Conservation (phyloP, 2,329 filamentous ascomycete genomes). For the Calonectria leucothoes region DNA sequence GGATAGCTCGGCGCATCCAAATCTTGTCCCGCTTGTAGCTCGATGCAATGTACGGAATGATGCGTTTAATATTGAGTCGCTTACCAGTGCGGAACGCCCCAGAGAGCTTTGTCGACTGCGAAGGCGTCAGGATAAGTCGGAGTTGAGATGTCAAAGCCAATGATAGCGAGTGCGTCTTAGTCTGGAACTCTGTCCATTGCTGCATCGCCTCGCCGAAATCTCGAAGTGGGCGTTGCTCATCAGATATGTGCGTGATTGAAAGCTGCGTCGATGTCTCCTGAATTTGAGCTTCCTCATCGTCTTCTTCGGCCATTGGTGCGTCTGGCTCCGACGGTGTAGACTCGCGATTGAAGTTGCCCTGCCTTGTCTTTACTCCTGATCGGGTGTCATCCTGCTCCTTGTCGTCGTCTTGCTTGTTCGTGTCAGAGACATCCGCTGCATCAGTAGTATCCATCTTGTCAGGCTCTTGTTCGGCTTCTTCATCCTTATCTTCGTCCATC, state of each 20-base stretch:
- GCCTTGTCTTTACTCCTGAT: slow-evolving; percentile 69
- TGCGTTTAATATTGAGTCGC: slow-evolving; percentile 98
- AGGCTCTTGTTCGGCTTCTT: slow-evolving; percentile 55
- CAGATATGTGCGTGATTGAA: slow-evolving; percentile 77
- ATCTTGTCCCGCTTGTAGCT: slow-evolving; percentile 99
- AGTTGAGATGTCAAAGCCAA: slow-evolving; percentile 93
- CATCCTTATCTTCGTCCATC: slow-evolving; percentile 67
- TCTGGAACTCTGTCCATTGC: slow-evolving; percentile 89
- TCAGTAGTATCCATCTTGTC: slow-evolving; percentile 59
- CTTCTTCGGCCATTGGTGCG: slow-evolving; percentile 57
- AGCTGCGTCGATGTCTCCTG: slow-evolving; percentile 72
- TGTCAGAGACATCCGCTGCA: slow-evolving; percentile 51
- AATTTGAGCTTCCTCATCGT: slow-evolving; percentile 61
- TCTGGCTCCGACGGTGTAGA: slow-evolving; percentile 56
- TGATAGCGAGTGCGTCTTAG: slow-evolving; percentile 85
- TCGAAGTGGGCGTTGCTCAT: slow-evolving; percentile 55
- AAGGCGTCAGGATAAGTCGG: slow-evolving; percentile 93
- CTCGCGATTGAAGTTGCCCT: slow-evolving; percentile 68
- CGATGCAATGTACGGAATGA: slow-evolving; percentile 98
- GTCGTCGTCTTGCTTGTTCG: slow-evolving; percentile 54
- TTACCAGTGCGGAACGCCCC: slow-evolving; percentile 98
- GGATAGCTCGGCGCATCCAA: slow-evolving; percentile 95
- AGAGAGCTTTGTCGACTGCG: slow-evolving; percentile 93
- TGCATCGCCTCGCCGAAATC: slow-evolving; percentile 70
- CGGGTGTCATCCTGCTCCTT: slow-evolving; percentile 65